Evolutionary conservation across 73 alveolate genomes (phyloP), one percentile per base, ranked within the genome.

Genomic region (Durusdinium trenchii): DNA sequence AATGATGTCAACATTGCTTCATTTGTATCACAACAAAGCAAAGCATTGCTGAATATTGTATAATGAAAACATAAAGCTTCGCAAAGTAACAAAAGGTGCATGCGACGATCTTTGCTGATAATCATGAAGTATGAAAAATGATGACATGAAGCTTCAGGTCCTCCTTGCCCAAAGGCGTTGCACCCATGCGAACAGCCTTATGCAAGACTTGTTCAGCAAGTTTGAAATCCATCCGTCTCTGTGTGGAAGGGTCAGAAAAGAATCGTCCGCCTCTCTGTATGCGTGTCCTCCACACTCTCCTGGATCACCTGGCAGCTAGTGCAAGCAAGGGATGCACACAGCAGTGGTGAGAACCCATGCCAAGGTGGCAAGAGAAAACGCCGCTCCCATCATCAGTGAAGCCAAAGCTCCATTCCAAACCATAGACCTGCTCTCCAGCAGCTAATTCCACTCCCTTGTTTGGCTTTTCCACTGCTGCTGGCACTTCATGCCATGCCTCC

Each of bases 331-430:
- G 32, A 62, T 10, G 32, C 76, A 20, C 18, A 38, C 20, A 64
- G n/a, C 79, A 64, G 42, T 16, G 42, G n/a, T 26, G 6, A 62
- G 20, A 62, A 62, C 76, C 9, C 96, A 90, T 51, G 96, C 54
- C 96, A 52, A 86, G 18, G 4, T 38, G 16, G 54, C 98, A 91
- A 89, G 90, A 69, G 90, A 91, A 91, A 10, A 91, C 79, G 32
- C 98, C 98, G 48, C 98, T 91, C 18, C 98, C 98, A 42, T 91
- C 98, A n/a, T 91, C 98, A 14, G 98, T 45, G 60, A n/a, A 91
- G 45, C 98, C 98, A 71, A 91, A 91, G 46, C 89, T 64, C 98
- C 98, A 91, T 78, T 91, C 98, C 82, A 78, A 43, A 54, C 98
- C 98, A 48, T 91, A 91, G 52, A 91, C 98, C 96, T 90, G n/a